phyloP scores from a whole-genome alignment of 2,329 filamentous ascomycete genomes.

The Fusarium multiceps region DNA sequence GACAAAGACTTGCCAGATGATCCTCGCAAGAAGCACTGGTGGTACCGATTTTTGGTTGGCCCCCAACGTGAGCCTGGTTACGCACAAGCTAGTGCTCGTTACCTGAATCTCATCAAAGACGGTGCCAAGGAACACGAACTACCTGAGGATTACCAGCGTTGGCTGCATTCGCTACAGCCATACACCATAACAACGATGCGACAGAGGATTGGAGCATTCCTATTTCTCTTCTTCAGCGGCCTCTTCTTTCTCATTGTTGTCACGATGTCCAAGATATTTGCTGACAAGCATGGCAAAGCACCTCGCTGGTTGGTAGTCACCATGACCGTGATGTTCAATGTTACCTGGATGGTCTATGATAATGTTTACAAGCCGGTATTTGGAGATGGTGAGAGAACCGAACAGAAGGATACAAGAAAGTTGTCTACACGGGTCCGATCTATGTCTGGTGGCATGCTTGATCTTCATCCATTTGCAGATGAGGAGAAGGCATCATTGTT shows the following conservation, averaged over 20 bases:
- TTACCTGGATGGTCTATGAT: constrained; percentile 61
- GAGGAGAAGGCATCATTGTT: constrained; percentile 44
- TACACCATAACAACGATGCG: constrained; percentile 75
- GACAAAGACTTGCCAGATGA: constrained; percentile 47
- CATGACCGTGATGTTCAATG: constrained; percentile 63
- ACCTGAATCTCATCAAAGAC: constrained; percentile 81
- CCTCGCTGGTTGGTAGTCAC: constrained; percentile 73
- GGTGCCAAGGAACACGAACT: constrained; percentile 85
- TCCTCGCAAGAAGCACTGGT: constrained; percentile 56
- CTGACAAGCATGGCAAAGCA: constrained; percentile 73
- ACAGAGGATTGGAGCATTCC: constrained; percentile 72
- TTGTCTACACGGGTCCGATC: constrained; percentile 8
- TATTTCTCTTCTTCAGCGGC: constrained; percentile 70
- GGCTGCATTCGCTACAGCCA: constrained; percentile 74
- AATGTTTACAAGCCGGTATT: constrained; percentile 68
- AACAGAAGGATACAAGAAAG: constrained; percentile 42
- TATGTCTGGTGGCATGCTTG: constrained; percentile 8
- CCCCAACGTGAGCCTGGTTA: constrained; percentile 72
- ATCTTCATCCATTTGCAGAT: constrained; percentile 25
- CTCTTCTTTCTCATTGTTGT: constrained; percentile 68
- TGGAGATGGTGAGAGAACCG: constrained; percentile 85
- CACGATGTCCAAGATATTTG: constrained; percentile 57
- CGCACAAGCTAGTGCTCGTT: constrained; percentile 85
- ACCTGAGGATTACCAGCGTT: constrained; percentile 80
- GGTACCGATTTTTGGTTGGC: constrained; percentile 58